Percentiles rank a stretch among this genome's conserved stretches.
Evolutionary conservation across 2,329 filamentous ascomycete genomes (phyloP).

Genomic region (Geosmithia morbida): DNA sequence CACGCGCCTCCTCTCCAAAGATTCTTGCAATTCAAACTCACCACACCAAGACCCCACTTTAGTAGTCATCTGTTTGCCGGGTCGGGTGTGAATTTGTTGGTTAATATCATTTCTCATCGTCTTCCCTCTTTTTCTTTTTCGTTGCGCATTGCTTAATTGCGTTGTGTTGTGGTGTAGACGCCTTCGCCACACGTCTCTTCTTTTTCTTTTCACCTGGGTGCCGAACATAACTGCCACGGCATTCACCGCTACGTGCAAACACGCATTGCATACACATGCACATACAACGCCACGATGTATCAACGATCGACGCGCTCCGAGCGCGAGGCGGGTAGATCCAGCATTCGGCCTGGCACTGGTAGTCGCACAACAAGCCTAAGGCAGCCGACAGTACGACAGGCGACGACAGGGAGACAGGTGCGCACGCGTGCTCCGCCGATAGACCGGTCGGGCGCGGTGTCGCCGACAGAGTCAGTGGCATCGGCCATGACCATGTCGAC

Average conservation of each 20-base stretch:
- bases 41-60: neutral
- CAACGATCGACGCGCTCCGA: constrained; percentile 21
- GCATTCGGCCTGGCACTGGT: constrained; percentile 10
- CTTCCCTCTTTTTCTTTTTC: neutral
- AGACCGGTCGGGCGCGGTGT: constrained; percentile 26
- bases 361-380: constrained; percentile 7
- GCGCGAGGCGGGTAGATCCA: constrained; percentile 19
- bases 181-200: neutral
- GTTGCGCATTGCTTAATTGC: neutral
- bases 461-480: constrained; percentile 51
- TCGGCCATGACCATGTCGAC: constrained; percentile 30
- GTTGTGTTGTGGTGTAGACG: neutral
- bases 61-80: neutral
- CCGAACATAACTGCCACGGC: neutral
- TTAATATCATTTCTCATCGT: constrained; percentile 1
- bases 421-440: constrained; percentile 6
- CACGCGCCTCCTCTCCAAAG: neutral
- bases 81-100: neutral
- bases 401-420: constrained; percentile 6
- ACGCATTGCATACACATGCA: neutral
- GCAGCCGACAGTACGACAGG: constrained; percentile 2
- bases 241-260: neutral
- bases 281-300: constrained; percentile 15
- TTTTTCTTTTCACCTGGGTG: neutral
- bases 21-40: neutral